These are phyloP conservation scores for Quaeritorhiza haematococci DNA, from an alignment of 371 early-diverging fungal species.

Conservation along the genomic window DNA sequence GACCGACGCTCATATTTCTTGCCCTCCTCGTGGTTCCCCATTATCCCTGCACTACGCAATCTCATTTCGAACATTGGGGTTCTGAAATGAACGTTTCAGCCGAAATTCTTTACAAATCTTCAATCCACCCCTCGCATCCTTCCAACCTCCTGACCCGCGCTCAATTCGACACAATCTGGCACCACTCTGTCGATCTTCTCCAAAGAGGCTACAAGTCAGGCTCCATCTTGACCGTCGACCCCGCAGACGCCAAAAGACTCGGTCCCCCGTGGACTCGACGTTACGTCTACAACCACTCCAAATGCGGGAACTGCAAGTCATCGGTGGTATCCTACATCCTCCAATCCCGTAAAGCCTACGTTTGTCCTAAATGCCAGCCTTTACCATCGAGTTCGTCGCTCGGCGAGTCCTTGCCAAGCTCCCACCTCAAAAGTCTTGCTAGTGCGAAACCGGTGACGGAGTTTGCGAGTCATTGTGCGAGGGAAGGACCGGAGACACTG, in stretches of 20 bases:
- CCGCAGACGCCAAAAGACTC: background rate
- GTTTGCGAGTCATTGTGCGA: background rate
- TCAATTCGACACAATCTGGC: background rate
- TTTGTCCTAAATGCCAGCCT: background rate
- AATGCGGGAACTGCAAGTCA: background rate
- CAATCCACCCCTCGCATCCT: background rate
- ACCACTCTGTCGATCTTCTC: slow-evolving; percentile 1
- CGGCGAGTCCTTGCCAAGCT: no score
- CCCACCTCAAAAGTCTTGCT: no score
- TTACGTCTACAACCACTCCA: slow-evolving; percentile 5
- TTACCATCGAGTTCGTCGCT: background rate
- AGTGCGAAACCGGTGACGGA: no score
- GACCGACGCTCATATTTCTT: no score
- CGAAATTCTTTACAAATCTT: slow-evolving; percentile 8
- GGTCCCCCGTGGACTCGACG: slow-evolving; percentile 6
- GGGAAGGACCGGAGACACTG: no score
- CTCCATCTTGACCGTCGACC: slow-evolving; percentile 4
- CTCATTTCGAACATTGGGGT: no score
- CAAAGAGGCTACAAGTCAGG: background rate
- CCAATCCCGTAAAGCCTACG: background rate
- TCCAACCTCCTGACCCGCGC: background rate
- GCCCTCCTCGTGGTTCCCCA: no score
- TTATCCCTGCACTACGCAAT: no score
- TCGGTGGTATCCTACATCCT: background rate
- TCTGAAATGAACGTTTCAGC: no score